These are phyloP conservation scores for Neurospora africana DNA, from an alignment of 495 filamentous ascomycete species.

Conservation along the genomic window DNA sequence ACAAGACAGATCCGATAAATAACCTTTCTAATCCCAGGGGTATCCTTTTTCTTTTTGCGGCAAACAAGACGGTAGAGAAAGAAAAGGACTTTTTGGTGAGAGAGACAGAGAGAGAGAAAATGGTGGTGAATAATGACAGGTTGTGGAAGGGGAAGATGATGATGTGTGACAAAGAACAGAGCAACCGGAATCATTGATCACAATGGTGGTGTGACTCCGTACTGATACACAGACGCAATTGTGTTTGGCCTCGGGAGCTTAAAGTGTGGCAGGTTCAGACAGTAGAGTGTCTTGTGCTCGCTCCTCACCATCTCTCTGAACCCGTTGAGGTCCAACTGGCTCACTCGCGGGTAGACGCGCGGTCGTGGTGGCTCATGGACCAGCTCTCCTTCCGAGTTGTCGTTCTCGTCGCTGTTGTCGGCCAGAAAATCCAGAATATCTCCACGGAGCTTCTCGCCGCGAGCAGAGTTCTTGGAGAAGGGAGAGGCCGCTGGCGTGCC, in stretches of 20 bases:
- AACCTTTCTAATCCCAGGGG: background rate
- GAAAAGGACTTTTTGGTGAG: background rate
- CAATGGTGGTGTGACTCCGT: background rate
- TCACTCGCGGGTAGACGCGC: slow-evolving; percentile 5
- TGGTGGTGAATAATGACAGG: background rate
- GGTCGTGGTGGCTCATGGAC: slow-evolving; percentile 3
- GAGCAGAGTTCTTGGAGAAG: background rate
- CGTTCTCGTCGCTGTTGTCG: background rate
- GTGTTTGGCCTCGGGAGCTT: background rate
- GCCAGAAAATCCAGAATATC: slow-evolving; percentile 4
- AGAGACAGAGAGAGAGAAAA: background rate
- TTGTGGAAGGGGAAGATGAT: background rate
- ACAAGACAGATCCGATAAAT: background rate
- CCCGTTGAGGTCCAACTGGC: background rate
- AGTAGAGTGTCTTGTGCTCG: background rate
- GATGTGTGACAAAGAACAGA: background rate
- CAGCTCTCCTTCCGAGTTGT: background rate
- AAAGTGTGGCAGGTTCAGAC: background rate
- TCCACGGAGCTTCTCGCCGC: background rate
- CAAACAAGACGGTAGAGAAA: background rate
- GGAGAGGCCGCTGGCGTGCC: background rate
- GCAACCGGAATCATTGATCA: background rate
- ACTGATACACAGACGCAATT: background rate
- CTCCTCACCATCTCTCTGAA: slow-evolving; percentile 3
- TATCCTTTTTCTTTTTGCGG: background rate